Conservation (phyloP, 2,329 filamentous ascomycete genomes). For the Cladophialophora immunda region DNA sequence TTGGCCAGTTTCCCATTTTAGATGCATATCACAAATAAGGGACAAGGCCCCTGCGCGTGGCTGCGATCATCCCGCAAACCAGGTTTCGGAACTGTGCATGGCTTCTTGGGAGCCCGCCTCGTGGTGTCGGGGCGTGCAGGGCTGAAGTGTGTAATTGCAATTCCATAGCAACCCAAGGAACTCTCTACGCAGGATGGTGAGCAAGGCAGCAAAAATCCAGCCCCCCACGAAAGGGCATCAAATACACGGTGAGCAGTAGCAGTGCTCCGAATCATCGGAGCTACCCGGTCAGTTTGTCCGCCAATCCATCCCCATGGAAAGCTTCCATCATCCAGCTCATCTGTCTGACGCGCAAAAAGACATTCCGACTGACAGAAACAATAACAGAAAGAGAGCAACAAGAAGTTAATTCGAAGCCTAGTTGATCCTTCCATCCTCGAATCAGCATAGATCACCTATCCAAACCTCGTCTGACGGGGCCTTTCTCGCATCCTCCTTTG, state of each 20-base stretch:
- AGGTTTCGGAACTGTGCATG: not conserved
- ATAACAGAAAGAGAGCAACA: not conserved
- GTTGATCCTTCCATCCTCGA: not conserved
- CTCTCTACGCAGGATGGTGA: not conserved
- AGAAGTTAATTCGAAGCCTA: not conserved
- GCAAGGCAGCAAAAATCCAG: not conserved
- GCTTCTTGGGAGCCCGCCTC: not conserved
- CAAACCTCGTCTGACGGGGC: not conserved
- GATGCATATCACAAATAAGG: not conserved
- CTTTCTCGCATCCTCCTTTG: not conserved
- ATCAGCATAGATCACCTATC: not conserved
- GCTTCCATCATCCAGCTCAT: not conserved
- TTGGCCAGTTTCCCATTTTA: not conserved
- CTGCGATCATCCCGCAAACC: not conserved
- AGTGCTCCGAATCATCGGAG: not conserved
- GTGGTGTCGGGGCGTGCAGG: not conserved
- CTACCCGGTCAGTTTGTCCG: not conserved
- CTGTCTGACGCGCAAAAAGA: not conserved
- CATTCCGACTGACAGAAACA: conserved; percentile 5
- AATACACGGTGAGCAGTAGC: not conserved
- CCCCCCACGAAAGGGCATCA: not conserved
- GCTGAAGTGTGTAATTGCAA: not conserved
- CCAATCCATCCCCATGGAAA: not conserved
- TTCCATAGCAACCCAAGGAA: not conserved
- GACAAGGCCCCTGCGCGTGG: not conserved